A percentile compares a stretch with the other conserved stretches of the same genome.
phyloP scores from a whole-genome alignment of 148 eudicot genomes.

The Nepenthes mirabilis region DNA sequence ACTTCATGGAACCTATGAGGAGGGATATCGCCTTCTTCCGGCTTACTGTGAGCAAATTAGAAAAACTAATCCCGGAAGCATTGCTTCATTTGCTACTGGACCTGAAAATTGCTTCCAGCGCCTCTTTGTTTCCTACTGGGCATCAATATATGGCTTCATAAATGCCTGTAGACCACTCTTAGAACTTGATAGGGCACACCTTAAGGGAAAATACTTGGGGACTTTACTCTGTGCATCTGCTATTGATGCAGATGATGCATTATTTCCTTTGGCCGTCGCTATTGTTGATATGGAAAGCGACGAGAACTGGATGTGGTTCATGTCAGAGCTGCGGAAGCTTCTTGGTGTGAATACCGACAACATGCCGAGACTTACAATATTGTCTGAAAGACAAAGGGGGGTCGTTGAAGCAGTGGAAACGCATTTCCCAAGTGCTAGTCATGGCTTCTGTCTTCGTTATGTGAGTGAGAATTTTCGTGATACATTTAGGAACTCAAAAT shows the following conservation, averaged over 20 bases:
- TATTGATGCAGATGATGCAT: conserved; percentile 76
- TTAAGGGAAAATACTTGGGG: conserved; percentile 89
- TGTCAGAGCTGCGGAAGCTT: conserved; percentile 91
- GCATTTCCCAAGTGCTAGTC: conserved; percentile 79
- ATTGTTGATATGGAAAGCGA: conserved; percentile 83
- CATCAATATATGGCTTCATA: conserved; percentile 81
- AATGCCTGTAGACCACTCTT: conserved; percentile 91
- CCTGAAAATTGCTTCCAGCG: conserved; percentile 84
- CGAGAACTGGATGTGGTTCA: conserved; percentile 99
- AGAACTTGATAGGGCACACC: conserved; percentile 71
- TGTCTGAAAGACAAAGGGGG: conserved; percentile 81
- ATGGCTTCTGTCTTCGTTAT: conserved; percentile 78
- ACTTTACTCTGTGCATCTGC: conserved; percentile 79
- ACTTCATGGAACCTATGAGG: conserved; percentile 89
- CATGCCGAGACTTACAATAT: conserved; percentile 89
- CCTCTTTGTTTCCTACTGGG: conserved; percentile 72
- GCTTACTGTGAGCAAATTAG: conserved; percentile 87
- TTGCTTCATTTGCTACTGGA: conserved; percentile 65
- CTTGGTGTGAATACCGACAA: conserved; percentile 82
- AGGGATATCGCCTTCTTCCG: conserved; percentile 84
- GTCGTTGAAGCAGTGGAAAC: conserved; percentile 82
- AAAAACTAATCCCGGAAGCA: conserved; percentile 82
- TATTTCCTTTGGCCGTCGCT: conserved; percentile 83
- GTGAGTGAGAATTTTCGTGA: conserved; percentile 91
- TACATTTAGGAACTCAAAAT: conserved; percentile 78